Percentiles rank a stretch among this genome's conserved stretches.
Conservation (phyloP, 257 asterid genomes). For the Forsythia suspensa region DNA sequence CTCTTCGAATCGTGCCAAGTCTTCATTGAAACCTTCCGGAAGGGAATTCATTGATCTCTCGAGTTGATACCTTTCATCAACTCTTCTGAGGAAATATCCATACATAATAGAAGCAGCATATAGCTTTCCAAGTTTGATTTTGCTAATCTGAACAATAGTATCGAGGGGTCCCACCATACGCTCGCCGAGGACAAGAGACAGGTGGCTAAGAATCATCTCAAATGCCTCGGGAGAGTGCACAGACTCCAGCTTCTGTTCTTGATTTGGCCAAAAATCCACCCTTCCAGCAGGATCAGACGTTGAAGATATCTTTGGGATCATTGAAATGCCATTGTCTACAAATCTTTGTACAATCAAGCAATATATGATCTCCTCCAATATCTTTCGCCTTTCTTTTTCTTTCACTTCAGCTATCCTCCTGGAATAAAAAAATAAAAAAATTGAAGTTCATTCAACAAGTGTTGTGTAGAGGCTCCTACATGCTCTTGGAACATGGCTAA, state of each 20-base stretch:
- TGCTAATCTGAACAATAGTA: conserved; percentile 65
- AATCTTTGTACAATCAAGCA: conserved; percentile 80
- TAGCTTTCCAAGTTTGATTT: conserved; percentile 90
- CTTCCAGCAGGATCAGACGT: conserved; percentile 77
- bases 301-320: conserved; percentile 74
- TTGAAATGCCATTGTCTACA: conserved; percentile 54
- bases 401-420: conserved; percentile 94
- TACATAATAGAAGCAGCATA: conserved; percentile 96
- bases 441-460: not conserved
- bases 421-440: conserved; percentile 22
- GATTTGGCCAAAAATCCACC: conserved; percentile 87
- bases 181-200: conserved; percentile 78
- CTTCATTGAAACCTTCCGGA: conserved; percentile 69
- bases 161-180: conserved; percentile 69
- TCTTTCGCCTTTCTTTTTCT: conserved; percentile 77
- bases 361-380: conserved; percentile 74
- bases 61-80: conserved; percentile 92
- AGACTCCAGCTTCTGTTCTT: conserved; percentile 74
- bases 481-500: not conserved
- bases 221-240: conserved; percentile 93
- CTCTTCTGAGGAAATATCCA: conserved; percentile 88
- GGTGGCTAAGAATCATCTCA: conserved; percentile 86
- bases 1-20: conserved; percentile 36
- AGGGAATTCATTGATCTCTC: conserved; percentile 90
- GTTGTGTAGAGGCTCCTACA: not conserved